Conservation (phyloP, 257 asterid species). For the Gentiana straminea region DNA sequence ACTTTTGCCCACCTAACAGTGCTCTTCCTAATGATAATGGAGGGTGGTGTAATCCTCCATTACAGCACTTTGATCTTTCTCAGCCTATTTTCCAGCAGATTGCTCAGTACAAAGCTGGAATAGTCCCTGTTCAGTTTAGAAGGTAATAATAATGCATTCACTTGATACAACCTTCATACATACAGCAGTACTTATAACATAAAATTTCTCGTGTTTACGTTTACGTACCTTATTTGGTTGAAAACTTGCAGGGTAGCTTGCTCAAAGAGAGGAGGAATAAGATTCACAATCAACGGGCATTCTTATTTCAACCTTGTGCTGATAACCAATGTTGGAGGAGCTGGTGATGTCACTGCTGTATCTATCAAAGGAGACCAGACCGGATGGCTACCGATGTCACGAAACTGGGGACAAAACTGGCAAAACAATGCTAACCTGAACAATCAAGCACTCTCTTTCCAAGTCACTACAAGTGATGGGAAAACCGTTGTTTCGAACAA, state of each 20-base stretch:
- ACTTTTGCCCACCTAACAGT: slow-evolving; percentile 22
- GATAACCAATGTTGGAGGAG: slow-evolving; percentile 22
- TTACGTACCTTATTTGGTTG: no score
- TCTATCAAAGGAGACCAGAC: slow-evolving; percentile 12
- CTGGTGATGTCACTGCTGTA: slow-evolving; percentile 16
- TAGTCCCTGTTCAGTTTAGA: slow-evolving; percentile 19
- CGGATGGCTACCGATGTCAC: slow-evolving; percentile 13
- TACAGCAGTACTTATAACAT: no score
- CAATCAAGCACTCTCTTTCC: slow-evolving; percentile 17
- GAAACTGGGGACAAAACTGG: slow-evolving; percentile 26
- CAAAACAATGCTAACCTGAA: slow-evolving; percentile 13
- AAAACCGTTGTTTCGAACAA: slow-evolving; percentile 8
- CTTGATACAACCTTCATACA: no score
- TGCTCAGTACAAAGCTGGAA: slow-evolving; percentile 20
- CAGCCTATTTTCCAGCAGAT: slow-evolving; percentile 18
- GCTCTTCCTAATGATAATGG: slow-evolving; percentile 15
- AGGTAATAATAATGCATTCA: slow-evolving; percentile 1
- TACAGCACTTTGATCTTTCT: slow-evolving; percentile 20
- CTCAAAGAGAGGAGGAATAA: slow-evolving; percentile 17
- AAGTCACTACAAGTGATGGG: slow-evolving; percentile 21
- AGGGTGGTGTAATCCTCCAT: slow-evolving; percentile 26
- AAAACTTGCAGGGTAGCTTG: slow-evolving; percentile 13
- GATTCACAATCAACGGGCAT: slow-evolving; percentile 21
- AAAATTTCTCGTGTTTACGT: no score
- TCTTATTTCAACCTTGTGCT: slow-evolving; percentile 19